These are phyloP conservation scores for Cyberlindnera meyerae DNA, from an alignment of 805 yeast species.

Conservation along the genomic window DNA sequence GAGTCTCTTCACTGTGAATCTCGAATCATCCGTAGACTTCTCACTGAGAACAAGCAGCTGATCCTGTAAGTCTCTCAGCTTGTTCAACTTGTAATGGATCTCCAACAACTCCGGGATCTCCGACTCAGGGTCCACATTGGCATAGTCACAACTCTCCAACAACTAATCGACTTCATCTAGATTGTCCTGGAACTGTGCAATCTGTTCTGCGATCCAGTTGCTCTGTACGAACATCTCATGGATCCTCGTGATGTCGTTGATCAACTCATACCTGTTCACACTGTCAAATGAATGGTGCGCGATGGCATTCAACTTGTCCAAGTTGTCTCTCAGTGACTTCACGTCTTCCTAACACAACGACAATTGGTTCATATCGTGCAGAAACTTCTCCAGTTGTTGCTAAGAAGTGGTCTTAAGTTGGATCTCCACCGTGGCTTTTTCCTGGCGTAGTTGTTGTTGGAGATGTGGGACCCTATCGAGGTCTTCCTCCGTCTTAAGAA, in stretches of 20 bases:
- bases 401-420: slow-evolving; percentile 32
- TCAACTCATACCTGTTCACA: slow-evolving; percentile 62
- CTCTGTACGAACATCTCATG: slow-evolving; percentile 72
- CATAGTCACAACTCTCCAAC: slow-evolving; percentile 44
- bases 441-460: slow-evolving; percentile 55
- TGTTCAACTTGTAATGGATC: slow-evolving; percentile 66
- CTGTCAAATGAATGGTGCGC: slow-evolving; percentile 54
- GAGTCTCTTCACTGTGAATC: slow-evolving; percentile 57
- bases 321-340: slow-evolving; percentile 42
- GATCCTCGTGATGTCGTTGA: slow-evolving; percentile 59
- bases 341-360: slow-evolving; percentile 42
- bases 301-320: slow-evolving; percentile 40
- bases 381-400: slow-evolving; percentile 53
- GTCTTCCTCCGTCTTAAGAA: slow-evolving; percentile 42
- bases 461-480: slow-evolving; percentile 48
- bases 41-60: slow-evolving; percentile 56
- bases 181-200: slow-evolving; percentile 49
- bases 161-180: slow-evolving; percentile 46
- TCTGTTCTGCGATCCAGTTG: slow-evolving; percentile 56
- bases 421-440: slow-evolving; percentile 69
- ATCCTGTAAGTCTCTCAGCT: slow-evolving; percentile 74
- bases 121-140: slow-evolving; percentile 34
- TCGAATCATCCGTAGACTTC: slow-evolving; percentile 56
- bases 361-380: slow-evolving; percentile 37
- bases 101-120: slow-evolving; percentile 52